phyloP scores from a whole-genome alignment of 768 basidiomycete genomes.

The Clitopilus hobsonii region DNA sequence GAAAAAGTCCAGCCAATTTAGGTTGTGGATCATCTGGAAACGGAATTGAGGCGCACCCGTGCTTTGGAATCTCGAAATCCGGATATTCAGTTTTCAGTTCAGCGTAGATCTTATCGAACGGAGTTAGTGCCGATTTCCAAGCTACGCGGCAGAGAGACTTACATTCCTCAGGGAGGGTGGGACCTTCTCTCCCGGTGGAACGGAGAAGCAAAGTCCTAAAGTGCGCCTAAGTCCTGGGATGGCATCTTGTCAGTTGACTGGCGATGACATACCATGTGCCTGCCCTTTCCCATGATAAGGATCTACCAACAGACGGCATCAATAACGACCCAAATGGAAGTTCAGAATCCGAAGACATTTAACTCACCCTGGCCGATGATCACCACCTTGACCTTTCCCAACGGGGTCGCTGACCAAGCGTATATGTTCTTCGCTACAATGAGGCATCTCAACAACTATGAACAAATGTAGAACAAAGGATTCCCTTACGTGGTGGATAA shows the following conservation, averaged over 20 bases:
- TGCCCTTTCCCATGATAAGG: conserved; percentile 79
- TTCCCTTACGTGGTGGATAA: conserved; percentile 70
- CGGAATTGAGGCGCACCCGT: conserved; percentile 52
- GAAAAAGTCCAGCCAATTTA: conserved; percentile 4
- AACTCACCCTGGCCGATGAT: conserved; percentile 69
- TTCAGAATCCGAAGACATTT: conserved; percentile 5
- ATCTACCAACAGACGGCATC: conserved; percentile 36
- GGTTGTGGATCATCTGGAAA: neutral
- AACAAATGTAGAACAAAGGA: conserved; percentile 1
- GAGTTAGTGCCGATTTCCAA: conserved; percentile 10
- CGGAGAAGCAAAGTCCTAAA: conserved; percentile 84
- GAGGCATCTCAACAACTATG: conserved; percentile 3
- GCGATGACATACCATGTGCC: conserved; percentile 64
- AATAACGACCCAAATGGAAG: conserved; percentile 7
- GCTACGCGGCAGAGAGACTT: conserved; percentile 16
- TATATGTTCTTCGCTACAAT: conserved; percentile 73
- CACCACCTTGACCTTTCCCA: conserved; percentile 82
- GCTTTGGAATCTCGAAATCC: conserved; percentile 70
- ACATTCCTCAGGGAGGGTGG: conserved; percentile 87
- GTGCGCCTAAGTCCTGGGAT: conserved; percentile 8
- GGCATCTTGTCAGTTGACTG: neutral
- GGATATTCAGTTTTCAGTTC: conserved; percentile 84
- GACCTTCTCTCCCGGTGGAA: conserved; percentile 66
- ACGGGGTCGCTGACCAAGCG: conserved; percentile 85
- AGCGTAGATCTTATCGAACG: conserved; percentile 64